phyloP scores from a whole-genome alignment of 163 green algal genomes.

The Scenedesmus sp. region DNA sequence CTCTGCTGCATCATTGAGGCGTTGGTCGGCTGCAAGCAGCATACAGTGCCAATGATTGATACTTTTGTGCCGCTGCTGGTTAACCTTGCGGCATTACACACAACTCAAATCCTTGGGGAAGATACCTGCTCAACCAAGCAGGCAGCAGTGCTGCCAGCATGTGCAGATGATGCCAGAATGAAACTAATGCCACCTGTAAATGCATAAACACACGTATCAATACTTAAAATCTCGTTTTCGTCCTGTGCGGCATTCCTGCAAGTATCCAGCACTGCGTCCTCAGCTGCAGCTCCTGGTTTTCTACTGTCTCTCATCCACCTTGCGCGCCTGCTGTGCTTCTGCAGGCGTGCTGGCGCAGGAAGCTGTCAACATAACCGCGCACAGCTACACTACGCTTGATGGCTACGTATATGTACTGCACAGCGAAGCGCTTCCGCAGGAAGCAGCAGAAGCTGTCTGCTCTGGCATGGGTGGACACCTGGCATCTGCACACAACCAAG shows the following conservation, averaged over 20 bases:
- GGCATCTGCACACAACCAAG: background rate
- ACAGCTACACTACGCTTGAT: background rate
- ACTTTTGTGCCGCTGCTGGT: background rate
- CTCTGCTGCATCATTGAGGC: background rate
- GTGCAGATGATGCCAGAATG: background rate
- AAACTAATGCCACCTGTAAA: background rate
- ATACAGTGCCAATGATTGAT: background rate
- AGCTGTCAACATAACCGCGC: background rate
- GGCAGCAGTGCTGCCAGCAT: background rate
- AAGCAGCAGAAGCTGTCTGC: background rate
- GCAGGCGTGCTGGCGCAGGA: background rate
- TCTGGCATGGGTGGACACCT: background rate
- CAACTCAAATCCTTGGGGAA: background rate
- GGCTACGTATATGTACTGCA: background rate
- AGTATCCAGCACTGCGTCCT: background rate
- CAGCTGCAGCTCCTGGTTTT: background rate
- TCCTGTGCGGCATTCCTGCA: background rate
- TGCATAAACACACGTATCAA: background rate
- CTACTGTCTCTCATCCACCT: background rate
- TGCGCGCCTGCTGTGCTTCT: background rate
- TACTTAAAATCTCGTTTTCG: too few relatives aligned
- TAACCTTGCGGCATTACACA: background rate
- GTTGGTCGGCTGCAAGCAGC: background rate
- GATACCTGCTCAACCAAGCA: background rate
- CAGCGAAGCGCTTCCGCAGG: background rate